A percentile compares a stretch with the other conserved stretches of the same genome.
phyloP scores from a whole-genome alignment of 2,329 filamentous ascomycete genomes.

The Cladosporium austrohemisphaericum region DNA sequence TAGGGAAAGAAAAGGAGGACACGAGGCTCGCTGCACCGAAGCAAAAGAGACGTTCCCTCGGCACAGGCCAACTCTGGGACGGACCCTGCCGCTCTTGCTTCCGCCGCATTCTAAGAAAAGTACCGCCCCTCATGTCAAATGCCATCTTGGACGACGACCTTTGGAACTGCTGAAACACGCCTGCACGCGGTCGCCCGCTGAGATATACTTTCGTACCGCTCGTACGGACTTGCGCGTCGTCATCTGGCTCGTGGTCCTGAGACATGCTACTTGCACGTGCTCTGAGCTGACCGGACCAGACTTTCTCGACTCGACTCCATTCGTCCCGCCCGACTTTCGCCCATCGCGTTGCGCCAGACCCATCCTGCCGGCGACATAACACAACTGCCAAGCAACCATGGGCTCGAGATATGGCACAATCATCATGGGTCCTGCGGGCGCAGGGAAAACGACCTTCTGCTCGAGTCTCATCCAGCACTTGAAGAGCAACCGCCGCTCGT shows the following conservation, averaged over 20 bases:
- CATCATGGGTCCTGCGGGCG: constrained; percentile 93
- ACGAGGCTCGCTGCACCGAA: constrained; percentile 1
- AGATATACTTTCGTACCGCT: background rate
- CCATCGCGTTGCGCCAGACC: background rate
- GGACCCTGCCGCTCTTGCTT: background rate
- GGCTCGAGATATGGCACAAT: constrained; percentile 78
- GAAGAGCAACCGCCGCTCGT: constrained; percentile 82
- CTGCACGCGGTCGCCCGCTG: background rate
- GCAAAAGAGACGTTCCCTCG: background rate
- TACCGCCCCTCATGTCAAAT: background rate
- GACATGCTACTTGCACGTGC: constrained; percentile 14
- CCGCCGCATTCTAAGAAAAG: constrained; percentile 9
- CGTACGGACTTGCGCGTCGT: constrained; percentile 1
- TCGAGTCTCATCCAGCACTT: constrained; percentile 89
- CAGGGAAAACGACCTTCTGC: constrained; percentile 96
- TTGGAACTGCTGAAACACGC: constrained; percentile 9
- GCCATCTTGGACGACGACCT: constrained; percentile 2
- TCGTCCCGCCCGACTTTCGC: background rate
- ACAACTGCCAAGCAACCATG: constrained; percentile 20
- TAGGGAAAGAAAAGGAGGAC: constrained; percentile 48
- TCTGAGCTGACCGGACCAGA: background rate
- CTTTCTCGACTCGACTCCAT: background rate
- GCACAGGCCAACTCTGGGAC: no score
- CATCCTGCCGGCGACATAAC: background rate
- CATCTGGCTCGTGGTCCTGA: constrained; percentile 9